Evolutionary conservation across 2,329 filamentous ascomycete genomes (phyloP), one percentile per base, ranked within the genome.

Genomic region (Talaromyces albobiverticillius): DNA sequence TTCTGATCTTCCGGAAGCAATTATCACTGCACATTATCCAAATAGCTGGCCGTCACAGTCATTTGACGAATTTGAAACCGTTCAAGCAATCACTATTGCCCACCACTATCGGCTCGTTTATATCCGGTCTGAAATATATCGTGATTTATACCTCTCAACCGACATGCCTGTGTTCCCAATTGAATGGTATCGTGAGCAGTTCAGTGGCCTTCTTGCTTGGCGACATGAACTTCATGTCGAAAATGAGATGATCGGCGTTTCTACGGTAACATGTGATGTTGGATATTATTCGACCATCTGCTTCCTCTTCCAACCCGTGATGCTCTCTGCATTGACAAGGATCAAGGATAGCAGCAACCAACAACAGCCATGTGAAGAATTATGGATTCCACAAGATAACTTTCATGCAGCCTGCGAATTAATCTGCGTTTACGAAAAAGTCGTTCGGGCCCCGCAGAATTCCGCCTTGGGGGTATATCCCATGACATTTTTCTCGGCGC

Each of bases 91-190:
- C 46, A 62, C 64, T 14, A 62, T 62, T n/a, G 61, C 60, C 9
- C 68, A 71, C 55, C 67, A 68, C 57, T 71, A 71, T 55, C 66
- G 68, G 8, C 64, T 71, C 11, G 64, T 68, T 8, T 70, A 71
- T 53, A 58, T 70, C 13, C 65, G 69, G 10, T 70, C 67, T 8
- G 68, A 71, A 48, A 68, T 71, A 46, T 70, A 68, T 53, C 62
- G 61, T 14, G 64, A 64, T 20, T 55, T 64, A 11, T 67, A 67
- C 51, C 55, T 65, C n/a, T 63, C 64, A 2, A 63, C 64, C n/a
- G 29, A 59, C 10, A 57, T 61, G 13, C 63, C 59, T 13, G 58
- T 54, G 20, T 57, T 64, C 25, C 57, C 61, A 14, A 58, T 62
- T 10, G 51, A 59, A 13, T 66, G 64, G 64, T 66, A 64, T 42